These are phyloP conservation scores for Umbelopsis vinacea DNA, from an alignment of 192 early-diverging fungal genomes.

Conservation along the genomic window DNA sequence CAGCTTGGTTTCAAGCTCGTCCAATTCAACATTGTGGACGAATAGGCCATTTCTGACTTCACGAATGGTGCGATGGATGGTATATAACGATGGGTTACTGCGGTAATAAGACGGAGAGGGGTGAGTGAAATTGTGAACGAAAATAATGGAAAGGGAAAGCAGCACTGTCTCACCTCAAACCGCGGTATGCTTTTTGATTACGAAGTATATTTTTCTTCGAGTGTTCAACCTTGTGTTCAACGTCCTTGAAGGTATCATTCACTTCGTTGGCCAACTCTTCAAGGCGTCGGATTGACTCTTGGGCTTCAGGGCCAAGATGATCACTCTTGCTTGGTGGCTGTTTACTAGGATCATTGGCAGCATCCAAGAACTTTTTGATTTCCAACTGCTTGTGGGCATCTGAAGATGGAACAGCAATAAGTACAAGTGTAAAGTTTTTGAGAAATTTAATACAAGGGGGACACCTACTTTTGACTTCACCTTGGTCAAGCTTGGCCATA, in stretches of 20 bases:
- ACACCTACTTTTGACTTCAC: conserved; percentile 3
- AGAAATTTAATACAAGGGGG: too few species aligned
- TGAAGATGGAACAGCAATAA: neutral
- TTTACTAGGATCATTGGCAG: neutral
- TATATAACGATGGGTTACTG: conserved; percentile 21
- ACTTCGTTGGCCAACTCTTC: neutral
- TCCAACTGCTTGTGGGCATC: conserved; percentile 13
- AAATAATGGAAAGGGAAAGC: neutral
- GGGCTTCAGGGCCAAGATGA: conserved; percentile 1
- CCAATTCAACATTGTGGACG: conserved; percentile 15
- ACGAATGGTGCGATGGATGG: conserved; percentile 24
- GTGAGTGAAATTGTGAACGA: neutral
- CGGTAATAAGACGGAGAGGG: neutral
- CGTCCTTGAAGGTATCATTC: neutral
- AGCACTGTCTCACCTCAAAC: neutral
- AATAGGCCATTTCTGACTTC: conserved; percentile 22
- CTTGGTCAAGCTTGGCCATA: neutral
- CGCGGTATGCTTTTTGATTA: conserved; percentile 10
- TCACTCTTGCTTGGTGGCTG: too few species aligned
- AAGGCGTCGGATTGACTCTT: neutral
- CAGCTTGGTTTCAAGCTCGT: conserved; percentile 1
- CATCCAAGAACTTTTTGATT: conserved; percentile 8
- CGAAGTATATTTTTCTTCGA: conserved; percentile 16
- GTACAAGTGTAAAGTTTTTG: neutral
- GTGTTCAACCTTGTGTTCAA: neutral